phyloP scores from a whole-genome alignment of 2,329 filamentous ascomycete species.

The Venturiaceae sp. region DNA sequence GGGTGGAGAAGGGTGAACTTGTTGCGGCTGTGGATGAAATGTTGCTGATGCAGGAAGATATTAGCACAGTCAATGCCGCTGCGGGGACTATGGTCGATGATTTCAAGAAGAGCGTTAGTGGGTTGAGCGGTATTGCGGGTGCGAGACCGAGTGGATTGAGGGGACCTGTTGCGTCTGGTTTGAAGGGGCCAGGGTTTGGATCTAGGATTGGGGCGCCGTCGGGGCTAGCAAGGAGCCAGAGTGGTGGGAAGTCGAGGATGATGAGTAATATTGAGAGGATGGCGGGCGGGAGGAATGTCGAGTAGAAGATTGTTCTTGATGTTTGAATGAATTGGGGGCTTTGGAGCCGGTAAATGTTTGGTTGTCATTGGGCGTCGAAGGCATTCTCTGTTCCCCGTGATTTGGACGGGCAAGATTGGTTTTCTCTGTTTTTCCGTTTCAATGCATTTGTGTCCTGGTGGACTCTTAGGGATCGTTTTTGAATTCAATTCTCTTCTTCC shows the following conservation, averaged over 20 bases:
- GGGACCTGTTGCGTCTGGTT: constrained; percentile 42
- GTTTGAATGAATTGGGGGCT: neutral
- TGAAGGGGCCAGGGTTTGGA: constrained; percentile 24
- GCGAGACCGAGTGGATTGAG: constrained; percentile 48
- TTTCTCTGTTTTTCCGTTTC: too few species aligned
- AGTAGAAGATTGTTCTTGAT: constrained; percentile 4
- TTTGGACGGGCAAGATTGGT: too few species aligned
- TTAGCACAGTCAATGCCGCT: constrained; percentile 20
- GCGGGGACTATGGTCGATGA: constrained; percentile 29
- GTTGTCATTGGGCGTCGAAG: too few species aligned
- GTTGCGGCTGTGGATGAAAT: constrained; percentile 77
- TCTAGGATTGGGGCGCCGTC: constrained; percentile 31
- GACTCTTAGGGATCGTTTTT: too few species aligned
- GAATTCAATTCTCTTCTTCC: too few species aligned
- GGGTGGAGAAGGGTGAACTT: constrained; percentile 75
- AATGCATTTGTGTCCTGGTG: too few species aligned
- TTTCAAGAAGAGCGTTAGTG: constrained; percentile 42
- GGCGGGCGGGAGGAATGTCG: constrained; percentile 42
- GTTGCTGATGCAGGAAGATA: constrained; percentile 53
- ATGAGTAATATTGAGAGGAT: constrained; percentile 84
- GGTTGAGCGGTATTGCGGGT: constrained; percentile 10
- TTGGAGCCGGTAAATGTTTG: neutral
- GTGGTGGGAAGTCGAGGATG: constrained; percentile 54
- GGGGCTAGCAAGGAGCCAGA: constrained; percentile 22
- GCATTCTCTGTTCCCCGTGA: too few species aligned